phyloP scores from a whole-genome alignment of 2,329 filamentous ascomycete genomes.

The Fusarium sp. region DNA sequence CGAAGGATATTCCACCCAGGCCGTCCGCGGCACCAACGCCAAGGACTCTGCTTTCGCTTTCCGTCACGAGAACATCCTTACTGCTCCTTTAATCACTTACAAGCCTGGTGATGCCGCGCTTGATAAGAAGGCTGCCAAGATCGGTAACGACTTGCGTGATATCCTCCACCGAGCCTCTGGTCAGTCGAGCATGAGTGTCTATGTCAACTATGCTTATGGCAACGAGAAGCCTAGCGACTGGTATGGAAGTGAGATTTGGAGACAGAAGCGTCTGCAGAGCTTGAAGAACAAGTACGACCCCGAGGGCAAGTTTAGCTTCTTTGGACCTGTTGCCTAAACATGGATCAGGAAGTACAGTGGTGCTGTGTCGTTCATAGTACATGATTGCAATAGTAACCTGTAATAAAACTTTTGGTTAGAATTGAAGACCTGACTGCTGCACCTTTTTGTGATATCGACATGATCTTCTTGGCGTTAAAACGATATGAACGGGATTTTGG shows the following conservation, averaged over 20 bases:
- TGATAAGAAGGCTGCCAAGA: slow-evolving; percentile 32
- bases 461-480: too few relatives aligned
- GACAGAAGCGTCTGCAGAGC: slow-evolving; percentile 55
- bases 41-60: slow-evolving; percentile 37
- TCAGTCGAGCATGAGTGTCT: slow-evolving; percentile 26
- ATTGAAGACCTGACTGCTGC: not conserved
- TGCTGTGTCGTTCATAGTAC: not conserved
- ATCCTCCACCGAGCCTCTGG: slow-evolving; percentile 32
- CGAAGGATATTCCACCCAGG: slow-evolving; percentile 63
- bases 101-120: slow-evolving; percentile 14
- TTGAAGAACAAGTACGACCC: slow-evolving; percentile 64
- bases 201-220: slow-evolving; percentile 65
- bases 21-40: slow-evolving; percentile 36
- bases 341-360: not conserved
- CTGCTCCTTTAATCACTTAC: slow-evolving; percentile 40
- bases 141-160: slow-evolving; percentile 30
- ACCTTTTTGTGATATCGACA: not conserved
- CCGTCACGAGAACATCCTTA: slow-evolving; percentile 38
- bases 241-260: slow-evolving; percentile 64
- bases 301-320: slow-evolving; percentile 57
- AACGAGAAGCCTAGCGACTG: slow-evolving; percentile 54
- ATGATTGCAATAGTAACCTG: not conserved
- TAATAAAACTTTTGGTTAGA: not conserved
- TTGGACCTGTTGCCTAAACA: slow-evolving; percentile 49
- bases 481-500: too few relatives aligned